phyloP scores from a whole-genome alignment of 1,139 yeast genomes.

The Sugiyamaella sp. region DNA sequence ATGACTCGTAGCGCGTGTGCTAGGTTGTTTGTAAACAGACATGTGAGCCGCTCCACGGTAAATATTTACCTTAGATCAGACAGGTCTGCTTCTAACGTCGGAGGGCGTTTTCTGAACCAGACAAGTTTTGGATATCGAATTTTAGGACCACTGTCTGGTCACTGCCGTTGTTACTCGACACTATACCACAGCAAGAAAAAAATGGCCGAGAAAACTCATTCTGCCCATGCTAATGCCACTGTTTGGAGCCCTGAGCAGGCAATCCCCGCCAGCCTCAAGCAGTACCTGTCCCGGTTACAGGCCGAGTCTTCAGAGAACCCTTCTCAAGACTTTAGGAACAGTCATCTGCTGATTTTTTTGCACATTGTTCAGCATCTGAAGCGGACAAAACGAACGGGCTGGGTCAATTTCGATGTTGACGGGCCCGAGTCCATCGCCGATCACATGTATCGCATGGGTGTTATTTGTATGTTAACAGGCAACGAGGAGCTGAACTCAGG shows the following conservation, averaged over 20 bases:
- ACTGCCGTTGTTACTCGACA: neutral
- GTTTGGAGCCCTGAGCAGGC: constrained; percentile 63
- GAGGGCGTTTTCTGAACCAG: neutral
- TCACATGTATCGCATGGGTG: constrained; percentile 96
- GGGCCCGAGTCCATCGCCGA: constrained; percentile 80
- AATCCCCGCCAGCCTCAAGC: constrained; percentile 56
- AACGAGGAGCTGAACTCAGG: constrained; percentile 49
- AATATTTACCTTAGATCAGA: constrained; percentile 8
- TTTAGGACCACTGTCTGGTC: neutral
- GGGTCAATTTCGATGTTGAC: constrained; percentile 78
- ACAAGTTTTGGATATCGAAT: neutral
- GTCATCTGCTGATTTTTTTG: constrained; percentile 51
- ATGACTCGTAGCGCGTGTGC: neutral
- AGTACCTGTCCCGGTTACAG: constrained; percentile 42
- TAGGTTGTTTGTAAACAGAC: neutral
- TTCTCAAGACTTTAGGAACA: neutral
- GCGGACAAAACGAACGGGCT: constrained; percentile 86
- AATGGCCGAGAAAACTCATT: neutral
- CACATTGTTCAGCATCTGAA: constrained; percentile 77
- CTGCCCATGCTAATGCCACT: neutral
- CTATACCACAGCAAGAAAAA: neutral
- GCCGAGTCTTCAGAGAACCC: constrained; percentile 11
- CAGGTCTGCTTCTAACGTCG: neutral
- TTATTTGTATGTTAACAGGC: constrained; percentile 75
- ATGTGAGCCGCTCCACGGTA: constrained; percentile 17